phyloP scores from a whole-genome alignment of 1,139 yeast genomes.

The Sugiyamaella castrensis region DNA sequence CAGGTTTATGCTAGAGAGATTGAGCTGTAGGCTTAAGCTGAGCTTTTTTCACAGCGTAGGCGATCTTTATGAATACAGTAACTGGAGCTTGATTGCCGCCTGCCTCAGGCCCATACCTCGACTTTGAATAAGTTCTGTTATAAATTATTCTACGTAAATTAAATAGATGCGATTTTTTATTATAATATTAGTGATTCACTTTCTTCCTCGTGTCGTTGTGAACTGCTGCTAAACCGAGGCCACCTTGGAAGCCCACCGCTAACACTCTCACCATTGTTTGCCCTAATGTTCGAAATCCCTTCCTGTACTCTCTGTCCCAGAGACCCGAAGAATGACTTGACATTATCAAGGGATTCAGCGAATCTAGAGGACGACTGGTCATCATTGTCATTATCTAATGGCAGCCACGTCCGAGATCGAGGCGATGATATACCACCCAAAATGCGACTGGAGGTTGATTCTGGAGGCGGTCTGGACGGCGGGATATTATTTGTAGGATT shows the following conservation, averaged over 20 bases:
- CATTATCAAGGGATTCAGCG: slow-evolving; percentile 12
- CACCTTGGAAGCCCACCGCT: neutral
- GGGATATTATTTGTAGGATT: neutral
- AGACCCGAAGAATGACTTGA: slow-evolving; percentile 22
- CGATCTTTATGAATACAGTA: too few relatives aligned
- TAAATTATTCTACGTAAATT: neutral
- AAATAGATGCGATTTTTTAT: slow-evolving; percentile 1
- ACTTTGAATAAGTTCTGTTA: slow-evolving; percentile 6
- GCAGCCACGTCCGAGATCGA: too few relatives aligned
- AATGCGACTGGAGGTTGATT: neutral
- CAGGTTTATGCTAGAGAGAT: too few relatives aligned
- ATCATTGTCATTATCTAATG: too few relatives aligned
- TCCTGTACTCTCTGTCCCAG: slow-evolving; percentile 21
- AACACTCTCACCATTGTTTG: too few relatives aligned
- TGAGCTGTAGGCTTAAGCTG: too few relatives aligned
- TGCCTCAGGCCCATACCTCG: too few relatives aligned
- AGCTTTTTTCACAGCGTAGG: too few relatives aligned
- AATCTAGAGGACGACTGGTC: neutral
- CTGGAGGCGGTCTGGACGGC: too few relatives aligned
- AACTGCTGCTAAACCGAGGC: neutral
- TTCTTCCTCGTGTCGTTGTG: slow-evolving; percentile 1
- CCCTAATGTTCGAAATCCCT: slow-evolving; percentile 18
- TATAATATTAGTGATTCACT: slow-evolving; percentile 7
- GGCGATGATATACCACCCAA: too few relatives aligned
- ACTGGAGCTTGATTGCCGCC: too few relatives aligned